phyloP scores from a whole-genome alignment of 768 basidiomycete species.

The Naganishia antarctica region DNA sequence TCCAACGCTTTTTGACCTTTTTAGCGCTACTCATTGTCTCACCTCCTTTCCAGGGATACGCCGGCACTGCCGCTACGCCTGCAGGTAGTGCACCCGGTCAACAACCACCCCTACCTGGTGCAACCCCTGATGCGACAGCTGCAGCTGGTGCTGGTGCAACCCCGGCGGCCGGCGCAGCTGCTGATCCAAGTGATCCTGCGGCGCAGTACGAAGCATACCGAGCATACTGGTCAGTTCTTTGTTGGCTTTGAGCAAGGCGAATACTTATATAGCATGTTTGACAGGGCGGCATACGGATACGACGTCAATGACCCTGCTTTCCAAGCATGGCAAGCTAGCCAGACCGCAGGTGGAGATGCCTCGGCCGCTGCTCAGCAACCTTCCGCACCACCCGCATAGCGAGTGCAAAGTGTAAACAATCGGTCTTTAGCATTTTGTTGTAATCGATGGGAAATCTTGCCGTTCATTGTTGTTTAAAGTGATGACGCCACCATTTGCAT shows the following conservation, averaged over 20 bases:
- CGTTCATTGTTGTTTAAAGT: too few relatives aligned
- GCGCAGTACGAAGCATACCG: constrained; percentile 40
- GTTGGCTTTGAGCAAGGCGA: neutral
- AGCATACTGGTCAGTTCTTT: constrained; percentile 40
- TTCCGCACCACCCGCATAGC: constrained; percentile 11
- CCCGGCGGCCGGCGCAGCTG: constrained; percentile 33
- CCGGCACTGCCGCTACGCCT: constrained; percentile 36
- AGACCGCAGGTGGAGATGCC: constrained; percentile 15
- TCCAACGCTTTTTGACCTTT: neutral
- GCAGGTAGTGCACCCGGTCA: constrained; percentile 20
- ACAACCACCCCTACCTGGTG: constrained; percentile 25
- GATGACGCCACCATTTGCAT: too few relatives aligned
- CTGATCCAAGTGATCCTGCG: constrained; percentile 18
- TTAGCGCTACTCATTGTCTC: too few relatives aligned
- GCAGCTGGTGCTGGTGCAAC: constrained; percentile 33
- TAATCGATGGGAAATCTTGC: too few relatives aligned
- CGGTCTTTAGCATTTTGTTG: too few relatives aligned
- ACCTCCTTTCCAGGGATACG: constrained; percentile 21
- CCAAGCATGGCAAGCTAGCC: constrained; percentile 16
- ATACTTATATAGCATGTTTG: too few relatives aligned
- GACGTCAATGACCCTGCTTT: constrained; percentile 47
- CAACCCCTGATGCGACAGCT: constrained; percentile 28
- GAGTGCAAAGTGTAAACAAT: neutral
- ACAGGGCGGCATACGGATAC: constrained; percentile 35
- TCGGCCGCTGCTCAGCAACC: constrained; percentile 8